These are phyloP conservation scores for Astraeus odoratus DNA, from an alignment of 768 basidiomycete genomes.

Conservation along the genomic window DNA sequence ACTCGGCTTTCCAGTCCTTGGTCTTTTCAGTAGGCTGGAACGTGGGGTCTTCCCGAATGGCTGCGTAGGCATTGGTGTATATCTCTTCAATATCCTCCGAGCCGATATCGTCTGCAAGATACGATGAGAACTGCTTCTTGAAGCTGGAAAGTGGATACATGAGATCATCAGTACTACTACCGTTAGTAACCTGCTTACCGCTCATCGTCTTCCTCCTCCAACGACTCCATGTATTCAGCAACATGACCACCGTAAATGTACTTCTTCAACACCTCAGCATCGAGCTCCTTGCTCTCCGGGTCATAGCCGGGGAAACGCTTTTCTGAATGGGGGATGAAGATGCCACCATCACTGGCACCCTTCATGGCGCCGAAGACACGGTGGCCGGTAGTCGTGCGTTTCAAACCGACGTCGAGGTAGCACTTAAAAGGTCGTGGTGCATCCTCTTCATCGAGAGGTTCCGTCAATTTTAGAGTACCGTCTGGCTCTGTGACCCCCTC, in stretches of 20 bases:
- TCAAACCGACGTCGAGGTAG: constrained; percentile 97
- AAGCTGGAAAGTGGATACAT: constrained; percentile 46
- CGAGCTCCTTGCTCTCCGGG: constrained; percentile 84
- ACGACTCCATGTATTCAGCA: constrained; percentile 98
- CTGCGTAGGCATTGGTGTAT: constrained; percentile 86
- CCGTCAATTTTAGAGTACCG: constrained; percentile 77
- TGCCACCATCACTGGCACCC: constrained; percentile 95
- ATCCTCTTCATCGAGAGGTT: constrained; percentile 83
- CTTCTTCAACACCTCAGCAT: constrained; percentile 91
- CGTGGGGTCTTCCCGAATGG: constrained; percentile 90
- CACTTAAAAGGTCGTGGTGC: constrained; percentile 98
- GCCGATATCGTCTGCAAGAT: constrained; percentile 91
- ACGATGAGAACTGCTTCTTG: constrained; percentile 95
- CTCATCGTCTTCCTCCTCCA: constrained; percentile 99
- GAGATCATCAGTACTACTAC: not conserved
- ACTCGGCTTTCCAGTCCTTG: constrained; percentile 87
- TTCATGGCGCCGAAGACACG: constrained; percentile 99
- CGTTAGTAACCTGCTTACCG: constrained; percentile 39
- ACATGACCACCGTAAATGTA: constrained; percentile 98
- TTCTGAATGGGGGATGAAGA: constrained; percentile 96
- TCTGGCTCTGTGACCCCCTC: constrained; percentile 90
- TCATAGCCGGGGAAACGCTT: constrained; percentile 99
- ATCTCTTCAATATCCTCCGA: constrained; percentile 98
- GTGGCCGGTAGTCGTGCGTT: constrained; percentile 94
- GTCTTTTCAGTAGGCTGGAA: constrained; percentile 89